Base-by-base conservation (phyloP, 805 yeast genomes). In the Candida methanosorbosa region DNA sequence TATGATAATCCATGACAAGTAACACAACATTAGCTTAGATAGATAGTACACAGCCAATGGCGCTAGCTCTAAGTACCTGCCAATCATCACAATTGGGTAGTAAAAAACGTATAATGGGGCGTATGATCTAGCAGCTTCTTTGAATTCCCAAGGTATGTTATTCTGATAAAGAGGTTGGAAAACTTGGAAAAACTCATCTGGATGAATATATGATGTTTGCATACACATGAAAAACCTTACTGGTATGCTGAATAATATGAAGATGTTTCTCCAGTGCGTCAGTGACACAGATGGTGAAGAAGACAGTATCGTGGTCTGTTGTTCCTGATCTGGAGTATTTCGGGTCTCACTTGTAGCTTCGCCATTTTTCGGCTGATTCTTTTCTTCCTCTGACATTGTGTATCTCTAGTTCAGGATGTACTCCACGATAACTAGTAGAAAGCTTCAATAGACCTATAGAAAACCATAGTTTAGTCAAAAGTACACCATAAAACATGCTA, bases 121-220 rank as follows among this genome's bases (percentile, higher is more conserved):
- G 39, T 70, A 68, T 38, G 94, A 81, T 38, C 97, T 64, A 3
- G 87, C 77, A 2, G 87, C 34, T 23, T 49, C 22, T 2, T 42
- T 46, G 2, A 84, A 92, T 53, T 90, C 98, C 98, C 98, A 90
- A 0, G 97, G 88, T 1, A 68, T 47, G 12, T 65, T 8, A 59
- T 52, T 57, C 64, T 56, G 52, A 11, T 78, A 66, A 18, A 90
- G 49, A 1, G 81, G 80, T 53, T 87, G 94, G 32, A 94, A 71
- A n/a, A 79, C 73, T 54, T 94, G 99, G 54, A 85, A 84, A 54
- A 88, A 96, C 60, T 92, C 99, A 64, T 92, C 99, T 0, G 99
- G 99, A 46, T 94, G 99, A 32, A 92, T 78, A 52, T 94, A 92
- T 0, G 96, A 84, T 21, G 81, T 69, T 36, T 81, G 75, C 2